Evolutionary conservation across 2,329 filamentous ascomycete species (phyloP).

Genomic region (Fusarium tuaranense): DNA sequence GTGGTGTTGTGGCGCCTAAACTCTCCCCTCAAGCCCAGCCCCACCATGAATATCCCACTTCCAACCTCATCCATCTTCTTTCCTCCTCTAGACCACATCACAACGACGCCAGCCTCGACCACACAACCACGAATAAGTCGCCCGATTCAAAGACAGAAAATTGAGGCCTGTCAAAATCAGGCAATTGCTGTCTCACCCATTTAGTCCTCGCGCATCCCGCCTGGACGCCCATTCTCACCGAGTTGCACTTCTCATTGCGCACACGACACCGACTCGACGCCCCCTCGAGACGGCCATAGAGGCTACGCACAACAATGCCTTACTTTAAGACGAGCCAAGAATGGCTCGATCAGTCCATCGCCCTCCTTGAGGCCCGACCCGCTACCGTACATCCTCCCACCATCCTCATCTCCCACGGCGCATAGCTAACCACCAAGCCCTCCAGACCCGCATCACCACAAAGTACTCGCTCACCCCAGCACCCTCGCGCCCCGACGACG

Average conservation of each 20-base stretch:
- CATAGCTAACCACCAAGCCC: constrained; percentile 18
- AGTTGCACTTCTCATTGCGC: constrained; percentile 1
- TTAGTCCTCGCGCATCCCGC: background rate
- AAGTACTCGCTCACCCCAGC: constrained; percentile 80
- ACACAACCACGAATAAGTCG: background rate
- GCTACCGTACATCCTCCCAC: constrained; percentile 73
- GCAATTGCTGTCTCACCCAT: background rate
- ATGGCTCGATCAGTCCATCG: constrained; percentile 89
- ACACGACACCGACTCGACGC: constrained; percentile 12
- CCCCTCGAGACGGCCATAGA: background rate
- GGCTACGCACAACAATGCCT: constrained; percentile 68
- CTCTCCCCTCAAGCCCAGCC: constrained; percentile 19
- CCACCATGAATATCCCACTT: constrained; percentile 38
- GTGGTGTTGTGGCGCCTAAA: constrained; percentile 28
- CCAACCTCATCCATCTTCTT: constrained; percentile 28
- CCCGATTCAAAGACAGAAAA: background rate
- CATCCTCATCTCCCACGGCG: background rate
- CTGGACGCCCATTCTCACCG: background rate
- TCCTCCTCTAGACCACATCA: constrained; percentile 26
- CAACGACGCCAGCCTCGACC: background rate
- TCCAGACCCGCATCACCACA: constrained; percentile 88
- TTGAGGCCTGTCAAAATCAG: background rate
- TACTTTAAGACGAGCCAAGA: constrained; percentile 86
- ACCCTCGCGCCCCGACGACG: constrained; percentile 42
- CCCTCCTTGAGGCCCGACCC: constrained; percentile 88